Base-by-base conservation (phyloP, 345 rosid genomes). In the Populus deltoides region DNA sequence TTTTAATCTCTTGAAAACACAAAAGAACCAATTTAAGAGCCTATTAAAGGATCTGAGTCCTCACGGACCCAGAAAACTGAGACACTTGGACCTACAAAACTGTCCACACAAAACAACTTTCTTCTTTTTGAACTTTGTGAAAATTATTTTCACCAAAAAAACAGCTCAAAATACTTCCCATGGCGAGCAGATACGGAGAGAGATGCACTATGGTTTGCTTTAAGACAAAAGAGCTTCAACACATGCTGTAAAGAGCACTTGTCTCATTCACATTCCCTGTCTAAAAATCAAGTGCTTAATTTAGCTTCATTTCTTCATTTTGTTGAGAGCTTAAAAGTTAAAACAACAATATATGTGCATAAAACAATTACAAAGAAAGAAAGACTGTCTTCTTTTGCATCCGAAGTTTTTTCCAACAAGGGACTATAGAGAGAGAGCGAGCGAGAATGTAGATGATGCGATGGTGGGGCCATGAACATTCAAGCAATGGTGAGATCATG, bases 1-100 rank as follows among this genome's bases (percentile, higher is more conserved):
- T 66, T 51, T 72, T 41, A 24, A 51, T 74, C 57, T 36, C 43
- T 70, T 47, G 22, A 61, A 67, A n/a, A 47, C 75, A 70, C 9
- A 43, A 27, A 17, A 59, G 20, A 35, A 20, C 20, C 68, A 53
- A 22, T 76, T 71, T 27, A 70, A 51, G 69, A 78, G 55, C 73
- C 62, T 15, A 49, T 33, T 57, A 17, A 62, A 75, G 69, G 80
- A 75, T 66, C 77, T 61, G 76, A 22, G 71, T 53, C 73, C 75
- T 71, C 31, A 67, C 63, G 24, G 62, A 45, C 73, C 78, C 47
- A 16, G 66, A 69, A 72, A 81, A 65, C 55, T n/a, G 31, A 81
- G 66, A 68, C 71, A 72, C 24, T 25, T 24, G 75, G 77, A 55
- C 76, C 82, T 68, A 78, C 81, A 69, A 13, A 20, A 55, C 27